Percentiles rank a stretch among this genome's conserved stretches.
These are phyloP conservation scores for Aspergillus costaricaensis DNA, from an alignment of 2,329 filamentous ascomycete genomes.

Conservation along the genomic window DNA sequence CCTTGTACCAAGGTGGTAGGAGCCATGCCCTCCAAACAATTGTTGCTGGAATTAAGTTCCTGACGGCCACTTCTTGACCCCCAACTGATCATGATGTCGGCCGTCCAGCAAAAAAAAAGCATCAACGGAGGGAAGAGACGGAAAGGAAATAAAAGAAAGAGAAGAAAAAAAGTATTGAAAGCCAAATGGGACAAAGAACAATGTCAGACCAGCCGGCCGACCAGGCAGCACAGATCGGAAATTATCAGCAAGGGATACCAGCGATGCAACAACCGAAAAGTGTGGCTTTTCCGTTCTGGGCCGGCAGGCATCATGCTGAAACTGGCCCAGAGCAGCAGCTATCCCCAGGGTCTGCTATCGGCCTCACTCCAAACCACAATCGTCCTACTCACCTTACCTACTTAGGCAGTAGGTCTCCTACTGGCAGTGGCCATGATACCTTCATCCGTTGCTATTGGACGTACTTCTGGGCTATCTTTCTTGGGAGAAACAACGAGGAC, in stretches of 20 bases:
- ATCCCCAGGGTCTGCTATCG: background rate
- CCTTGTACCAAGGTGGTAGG: background rate
- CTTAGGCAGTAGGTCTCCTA: background rate
- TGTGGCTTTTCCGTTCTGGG: background rate
- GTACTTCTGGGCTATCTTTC: background rate
- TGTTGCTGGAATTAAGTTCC: background rate
- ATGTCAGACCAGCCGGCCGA: background rate
- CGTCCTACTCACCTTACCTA: background rate
- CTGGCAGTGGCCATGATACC: background rate
- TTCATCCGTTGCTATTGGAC: background rate
- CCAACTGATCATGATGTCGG: background rate
- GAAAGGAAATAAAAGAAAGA: too few species aligned
- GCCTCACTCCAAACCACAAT: background rate
- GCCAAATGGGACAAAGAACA: background rate
- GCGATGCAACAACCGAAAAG: constrained; percentile 4
- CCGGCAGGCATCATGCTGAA: background rate
- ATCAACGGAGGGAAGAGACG: background rate
- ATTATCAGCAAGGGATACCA: constrained; percentile 9
- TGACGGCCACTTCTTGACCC: background rate
- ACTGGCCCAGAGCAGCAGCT: constrained; percentile 2
- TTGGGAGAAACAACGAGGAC: background rate
- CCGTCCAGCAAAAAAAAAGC: background rate
- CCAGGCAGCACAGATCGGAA: constrained; percentile 6
- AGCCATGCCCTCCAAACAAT: background rate
- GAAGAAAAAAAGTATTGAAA: background rate